Conservation (phyloP, 1,284 basidiomycete species). For the Xerocomus nothofagi region DNA sequence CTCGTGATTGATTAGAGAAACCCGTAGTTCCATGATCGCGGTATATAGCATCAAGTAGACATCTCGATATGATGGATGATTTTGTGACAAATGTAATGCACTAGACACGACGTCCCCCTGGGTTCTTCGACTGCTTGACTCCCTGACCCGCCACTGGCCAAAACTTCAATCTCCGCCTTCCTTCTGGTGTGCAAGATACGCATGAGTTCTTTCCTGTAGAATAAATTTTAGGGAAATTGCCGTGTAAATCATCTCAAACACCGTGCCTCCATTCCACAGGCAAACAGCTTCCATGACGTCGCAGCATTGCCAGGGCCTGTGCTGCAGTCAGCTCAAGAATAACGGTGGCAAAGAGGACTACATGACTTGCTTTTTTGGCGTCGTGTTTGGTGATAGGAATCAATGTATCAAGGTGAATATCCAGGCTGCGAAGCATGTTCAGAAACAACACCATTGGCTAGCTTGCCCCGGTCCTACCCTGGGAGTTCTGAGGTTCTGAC, state of each 20-base stretch:
- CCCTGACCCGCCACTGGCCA: constrained; percentile 36
- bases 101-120: constrained; percentile 19
- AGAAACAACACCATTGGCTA: neutral
- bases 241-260: neutral
- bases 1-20: neutral
- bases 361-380: constrained; percentile 60
- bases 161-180: constrained; percentile 88
- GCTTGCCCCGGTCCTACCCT: constrained; percentile 43
- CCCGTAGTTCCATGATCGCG: neutral
- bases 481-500: constrained; percentile 68
- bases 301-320: constrained; percentile 72
- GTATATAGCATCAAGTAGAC: constrained; percentile 23
- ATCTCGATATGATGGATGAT: constrained; percentile 31
- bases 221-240: neutral
- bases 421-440: constrained; percentile 45
- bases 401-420: constrained; percentile 58
- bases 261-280: constrained; percentile 74
- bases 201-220: constrained; percentile 68
- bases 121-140: constrained; percentile 2
- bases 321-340: neutral
- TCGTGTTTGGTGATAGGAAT: constrained; percentile 73
- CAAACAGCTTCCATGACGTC: constrained; percentile 41
- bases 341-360: constrained; percentile 5
- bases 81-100: constrained; percentile 30
- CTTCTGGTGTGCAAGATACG: constrained; percentile 75